Base-by-base conservation (phyloP, 225 moss, liverwort and hornwort species). In the Physcomitrellopsis africana region DNA sequence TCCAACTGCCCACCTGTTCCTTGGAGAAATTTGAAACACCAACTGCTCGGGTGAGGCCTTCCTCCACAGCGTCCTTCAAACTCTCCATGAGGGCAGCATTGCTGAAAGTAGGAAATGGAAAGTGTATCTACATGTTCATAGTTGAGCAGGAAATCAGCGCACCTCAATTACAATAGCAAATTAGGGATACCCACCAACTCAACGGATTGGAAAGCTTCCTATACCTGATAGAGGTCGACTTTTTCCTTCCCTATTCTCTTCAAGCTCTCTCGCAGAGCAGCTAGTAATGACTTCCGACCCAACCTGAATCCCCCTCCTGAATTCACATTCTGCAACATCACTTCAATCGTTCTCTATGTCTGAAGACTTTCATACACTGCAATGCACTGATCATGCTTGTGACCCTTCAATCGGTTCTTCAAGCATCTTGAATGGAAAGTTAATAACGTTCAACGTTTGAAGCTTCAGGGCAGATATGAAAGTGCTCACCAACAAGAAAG, bases 301-400 rank as follows among this genome's bases (percentile, higher is more conserved):
- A 96, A 77, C 80, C 96, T 85, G 71, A 96, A 94, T 45, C 94
- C 94, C n/a, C 96, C 94, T 73, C 96, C 96, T 96, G 85, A 24
- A 54, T 20, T 49, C 69, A 75, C 53, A 73, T 37, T 69, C 51
- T 60, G 72, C 77, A 68, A 51, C 24, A 57, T 87, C 53, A 78
- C 51, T 77, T 70, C 54, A 78, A 43, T 62, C 42, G 17, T 17
- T 72, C 23, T 32, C 12, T 14, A 18, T 44, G 29, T 8, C 18
- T 11, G 11, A 37, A 19, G 7, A 27, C n/a, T 19, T 18, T 0
- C 18, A 20, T 23, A 23, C 9, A 18, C 23, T 18, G 8, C 23
- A 22, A 57, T 57, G 23, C 5, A 57, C 17, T 57, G 37, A 56
- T 3, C 13, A 9, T 37, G 26, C 19, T 72, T 48, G 2, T 32